Conservation (phyloP, 805 yeast species). For the Starmerella potacharoeniae region DNA sequence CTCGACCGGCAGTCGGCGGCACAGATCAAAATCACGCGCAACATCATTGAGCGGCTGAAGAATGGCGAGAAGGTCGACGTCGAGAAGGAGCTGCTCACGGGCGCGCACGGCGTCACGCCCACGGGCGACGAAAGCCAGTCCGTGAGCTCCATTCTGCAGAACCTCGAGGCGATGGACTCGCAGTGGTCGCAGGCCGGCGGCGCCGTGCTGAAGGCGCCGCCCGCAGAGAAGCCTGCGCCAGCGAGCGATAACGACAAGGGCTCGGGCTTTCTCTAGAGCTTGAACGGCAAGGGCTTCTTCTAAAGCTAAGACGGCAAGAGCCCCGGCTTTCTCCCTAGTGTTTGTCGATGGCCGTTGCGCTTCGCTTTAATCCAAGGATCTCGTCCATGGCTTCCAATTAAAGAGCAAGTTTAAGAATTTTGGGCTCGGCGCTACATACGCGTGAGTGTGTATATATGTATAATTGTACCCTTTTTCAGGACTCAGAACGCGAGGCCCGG, state of each 20-base stretch:
- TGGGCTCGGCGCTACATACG: not conserved
- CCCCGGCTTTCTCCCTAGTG: too few species aligned
- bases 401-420: too few species aligned
- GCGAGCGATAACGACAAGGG: not conserved
- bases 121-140: conserved; percentile 17
- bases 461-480: not conserved
- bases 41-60: conserved; percentile 32
- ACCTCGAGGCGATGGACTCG: conserved; percentile 25
- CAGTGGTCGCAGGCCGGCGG: conserved; percentile 16
- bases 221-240: not conserved
- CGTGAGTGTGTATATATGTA: not conserved
- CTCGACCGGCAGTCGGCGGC: conserved; percentile 32
- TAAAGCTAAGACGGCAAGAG: too few species aligned
- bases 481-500: conserved; percentile 33
- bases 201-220: not conserved
- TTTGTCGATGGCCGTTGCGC: too few species aligned
- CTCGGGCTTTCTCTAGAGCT: not conserved
- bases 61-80: conserved; percentile 35
- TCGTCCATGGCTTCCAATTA: too few species aligned
- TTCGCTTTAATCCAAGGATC: too few species aligned
- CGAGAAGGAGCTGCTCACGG: conserved; percentile 32
- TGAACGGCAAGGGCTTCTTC: too few species aligned
- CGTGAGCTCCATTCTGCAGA: conserved; percentile 17
- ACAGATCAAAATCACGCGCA: conserved; percentile 32
- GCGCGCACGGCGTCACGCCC: conserved; percentile 13